Percentiles rank a stretch among this genome's conserved stretches.
These are phyloP conservation scores for Miscanthus sacchariflorus DNA, from an alignment of 202 grass and related monocot genomes.

Conservation along the genomic window DNA sequence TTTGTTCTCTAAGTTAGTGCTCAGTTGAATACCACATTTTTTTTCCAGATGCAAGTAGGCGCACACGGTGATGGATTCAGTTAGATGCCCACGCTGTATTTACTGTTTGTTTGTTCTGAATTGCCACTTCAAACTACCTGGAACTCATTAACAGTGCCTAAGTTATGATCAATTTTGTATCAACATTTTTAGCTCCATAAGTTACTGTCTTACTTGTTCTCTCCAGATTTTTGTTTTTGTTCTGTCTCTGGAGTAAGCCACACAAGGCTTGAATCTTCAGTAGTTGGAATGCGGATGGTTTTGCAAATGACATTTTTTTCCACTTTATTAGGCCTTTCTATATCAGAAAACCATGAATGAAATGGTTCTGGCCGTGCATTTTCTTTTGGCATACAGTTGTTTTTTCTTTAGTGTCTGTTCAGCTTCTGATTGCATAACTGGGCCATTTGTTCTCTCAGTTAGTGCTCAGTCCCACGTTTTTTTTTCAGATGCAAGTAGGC, in stretches of 20 bases:
- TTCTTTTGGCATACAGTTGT: no score
- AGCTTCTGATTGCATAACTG: neutral
- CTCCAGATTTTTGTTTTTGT: neutral
- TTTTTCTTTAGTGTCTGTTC: neutral
- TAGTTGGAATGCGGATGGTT: no score
- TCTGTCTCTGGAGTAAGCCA: no score
- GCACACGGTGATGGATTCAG: neutral
- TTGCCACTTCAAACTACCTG: neutral
- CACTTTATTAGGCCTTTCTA: no score
- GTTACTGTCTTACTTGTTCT: neutral
- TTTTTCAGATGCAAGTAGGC: neutral
- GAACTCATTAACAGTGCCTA: neutral
- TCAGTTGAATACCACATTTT: neutral
- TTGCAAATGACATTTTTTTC: no score
- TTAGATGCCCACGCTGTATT: neutral
- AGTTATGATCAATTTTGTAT: neutral
- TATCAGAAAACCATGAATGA: no score
- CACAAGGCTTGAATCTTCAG: no score
- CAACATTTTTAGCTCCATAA: neutral
- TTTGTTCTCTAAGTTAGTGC: slow-evolving; percentile 20
- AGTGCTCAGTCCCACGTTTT: neutral
- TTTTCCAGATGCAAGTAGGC: neutral
- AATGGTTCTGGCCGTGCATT: neutral
- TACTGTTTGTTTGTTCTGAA: neutral
- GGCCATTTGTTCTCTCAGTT: slow-evolving; percentile 11